These are phyloP conservation scores for Phytomonas serpens DNA, from an alignment of 208 protist genomes.

Conservation along the genomic window DNA sequence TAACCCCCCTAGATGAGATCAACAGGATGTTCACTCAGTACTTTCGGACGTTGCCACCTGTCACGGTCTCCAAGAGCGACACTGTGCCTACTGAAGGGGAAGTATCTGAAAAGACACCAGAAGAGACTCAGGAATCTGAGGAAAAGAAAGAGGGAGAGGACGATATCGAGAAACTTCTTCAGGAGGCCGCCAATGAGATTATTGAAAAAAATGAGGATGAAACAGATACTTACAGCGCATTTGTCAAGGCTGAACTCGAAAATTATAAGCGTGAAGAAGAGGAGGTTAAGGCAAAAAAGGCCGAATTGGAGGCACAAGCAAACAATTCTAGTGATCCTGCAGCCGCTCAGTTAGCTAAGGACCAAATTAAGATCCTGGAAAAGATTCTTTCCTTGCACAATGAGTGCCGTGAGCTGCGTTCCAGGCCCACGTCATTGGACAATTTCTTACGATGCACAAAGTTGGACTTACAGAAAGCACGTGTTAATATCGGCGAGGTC, in stretches of 20 bases:
- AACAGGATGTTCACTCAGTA: constrained; percentile 61
- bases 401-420: constrained; percentile 56
- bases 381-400: constrained; percentile 72
- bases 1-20: constrained; percentile 37
- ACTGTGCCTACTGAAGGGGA: constrained; percentile 16
- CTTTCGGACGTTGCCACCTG: constrained; percentile 49
- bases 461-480: constrained; percentile 73
- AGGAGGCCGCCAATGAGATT: constrained; percentile 71
- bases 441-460: constrained; percentile 55
- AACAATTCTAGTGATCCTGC: constrained; percentile 25
- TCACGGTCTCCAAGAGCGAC: constrained; percentile 17
- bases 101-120: constrained; percentile 19
- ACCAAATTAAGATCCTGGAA: constrained; percentile 51
- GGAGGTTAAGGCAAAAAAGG: constrained; percentile 58
- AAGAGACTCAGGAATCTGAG: constrained; percentile 9
- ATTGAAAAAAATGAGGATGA: constrained; percentile 15
- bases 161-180: constrained; percentile 67
- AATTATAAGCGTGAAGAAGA: constrained; percentile 62
- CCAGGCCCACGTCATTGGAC: constrained; percentile 43
- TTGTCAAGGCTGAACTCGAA: constrained; percentile 67
- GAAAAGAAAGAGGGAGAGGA: constrained; percentile 28
- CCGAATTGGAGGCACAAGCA: constrained; percentile 27
- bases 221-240: constrained; percentile 10
- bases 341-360: constrained; percentile 22
- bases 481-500: constrained; percentile 68